These are phyloP conservation scores for Schoenoplectus triqueter DNA, from an alignment of 202 grass and related monocot species.

Conservation along the genomic window DNA sequence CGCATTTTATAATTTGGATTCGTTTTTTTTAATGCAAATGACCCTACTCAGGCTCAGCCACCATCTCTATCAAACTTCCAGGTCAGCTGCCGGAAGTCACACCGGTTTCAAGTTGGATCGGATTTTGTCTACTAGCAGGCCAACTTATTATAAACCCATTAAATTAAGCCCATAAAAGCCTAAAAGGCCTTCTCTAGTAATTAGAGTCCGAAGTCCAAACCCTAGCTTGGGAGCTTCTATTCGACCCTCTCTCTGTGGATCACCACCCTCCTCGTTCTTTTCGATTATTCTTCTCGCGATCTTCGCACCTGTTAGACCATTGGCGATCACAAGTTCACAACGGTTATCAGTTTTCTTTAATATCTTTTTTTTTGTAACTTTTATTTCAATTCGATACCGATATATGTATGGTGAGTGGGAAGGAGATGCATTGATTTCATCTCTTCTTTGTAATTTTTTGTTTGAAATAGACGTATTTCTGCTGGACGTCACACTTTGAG, in stretches of 20 bases:
- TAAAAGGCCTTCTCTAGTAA: neutral
- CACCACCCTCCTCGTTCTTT: neutral
- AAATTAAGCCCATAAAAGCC: too few species aligned
- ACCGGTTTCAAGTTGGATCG: too few species aligned
- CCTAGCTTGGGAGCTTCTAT: neutral
- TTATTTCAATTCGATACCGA: constrained; percentile 4
- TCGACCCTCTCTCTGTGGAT: neutral
- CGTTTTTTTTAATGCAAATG: too few species aligned
- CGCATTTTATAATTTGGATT: too few species aligned
- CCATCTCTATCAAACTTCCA: too few species aligned
- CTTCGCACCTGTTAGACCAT: neutral
- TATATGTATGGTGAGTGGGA: neutral
- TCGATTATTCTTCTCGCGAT: neutral
- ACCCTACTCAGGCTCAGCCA: too few species aligned
- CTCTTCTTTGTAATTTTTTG: neutral
- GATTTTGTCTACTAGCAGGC: too few species aligned
- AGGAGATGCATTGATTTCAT: neutral
- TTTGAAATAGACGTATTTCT: neutral
- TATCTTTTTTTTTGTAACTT: neutral
- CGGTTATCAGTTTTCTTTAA: neutral
- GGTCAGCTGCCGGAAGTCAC: too few species aligned
- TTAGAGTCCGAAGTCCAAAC: neutral
- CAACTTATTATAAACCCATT: too few species aligned
- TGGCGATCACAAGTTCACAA: neutral
- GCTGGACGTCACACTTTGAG: neutral